Conservation (phyloP, 2,329 filamentous ascomycete genomes). For the Anisogramma anomala region DNA sequence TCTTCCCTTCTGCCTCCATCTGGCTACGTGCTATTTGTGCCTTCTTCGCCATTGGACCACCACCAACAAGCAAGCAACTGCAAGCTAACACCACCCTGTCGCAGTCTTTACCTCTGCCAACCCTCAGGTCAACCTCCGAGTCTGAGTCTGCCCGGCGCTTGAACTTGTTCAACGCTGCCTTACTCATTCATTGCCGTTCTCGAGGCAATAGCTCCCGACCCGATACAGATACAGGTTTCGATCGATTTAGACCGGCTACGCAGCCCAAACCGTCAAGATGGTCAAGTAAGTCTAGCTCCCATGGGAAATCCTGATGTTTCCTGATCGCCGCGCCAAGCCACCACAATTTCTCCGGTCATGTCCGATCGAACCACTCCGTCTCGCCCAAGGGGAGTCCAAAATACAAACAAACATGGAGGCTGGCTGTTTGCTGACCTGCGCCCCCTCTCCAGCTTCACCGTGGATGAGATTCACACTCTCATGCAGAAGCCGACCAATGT, state of each 20-base stretch:
- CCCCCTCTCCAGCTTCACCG: conserved; percentile 68
- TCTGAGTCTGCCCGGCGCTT: conserved; percentile 13
- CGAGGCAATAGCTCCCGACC: conserved; percentile 11
- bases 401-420: conserved; percentile 20
- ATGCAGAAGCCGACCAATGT: conserved; percentile 72
- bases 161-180: conserved; percentile 10
- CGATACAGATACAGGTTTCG: conserved; percentile 16
- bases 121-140: conserved; percentile 10
- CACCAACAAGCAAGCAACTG: not conserved
- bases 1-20: not conserved
- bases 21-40: not conserved
- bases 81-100: conserved; percentile 9
- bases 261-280: conserved; percentile 80
- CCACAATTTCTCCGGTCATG: not conserved
- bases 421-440: conserved; percentile 36
- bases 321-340: not conserved
- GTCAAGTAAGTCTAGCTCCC: conserved; percentile 72
- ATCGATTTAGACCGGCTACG: conserved; percentile 22
- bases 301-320: not conserved
- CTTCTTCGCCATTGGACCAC: not conserved
- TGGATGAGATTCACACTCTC: conserved; percentile 72
- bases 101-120: conserved; percentile 13
- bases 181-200: conserved; percentile 10
- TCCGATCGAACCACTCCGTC: not conserved
- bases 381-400: not conserved